Evolutionary conservation across 2,329 filamentous ascomycete species (phyloP), one percentile per base, ranked within the genome.

Genomic region (Chaetomiaceae sp.): DNA sequence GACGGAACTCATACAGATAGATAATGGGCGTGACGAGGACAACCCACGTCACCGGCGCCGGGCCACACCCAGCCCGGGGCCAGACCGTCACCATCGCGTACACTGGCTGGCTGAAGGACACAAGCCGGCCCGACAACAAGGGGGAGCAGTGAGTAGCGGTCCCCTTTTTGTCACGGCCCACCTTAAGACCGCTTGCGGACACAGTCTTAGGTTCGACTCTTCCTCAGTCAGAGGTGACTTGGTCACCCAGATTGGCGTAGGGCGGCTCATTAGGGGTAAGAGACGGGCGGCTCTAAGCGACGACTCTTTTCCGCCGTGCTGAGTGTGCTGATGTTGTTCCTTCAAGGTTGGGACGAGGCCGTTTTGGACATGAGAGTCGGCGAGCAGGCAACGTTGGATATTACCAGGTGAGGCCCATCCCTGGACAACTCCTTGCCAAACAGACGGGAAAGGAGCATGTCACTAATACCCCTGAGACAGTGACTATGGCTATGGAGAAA

Each of bases 51-150:
- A 71, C 80, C 59, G 91, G 92, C 66, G 78, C 79, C 65, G 77
- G 78, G 53, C 69, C 83, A 64, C 75, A 72, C 60, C 88, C 92
- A 54, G 67, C 72, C 61, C 65, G 67, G 15, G 87, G 89, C 61
- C 84, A 96, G 69, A 82, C 74, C 23, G 89, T 97, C 66, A 82
- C 81, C 66, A 95, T 97, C 68, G 83, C 94, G 74, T 97, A 97
- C 80, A 94, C 87, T 38, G 94, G 94, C 65, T 96, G 78, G 74
- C 79, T 97, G 59, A 88, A 87, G 73, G 85, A 95, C 66, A 66
- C 75, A 20, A 72, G 66, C 59, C 73, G 82, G 69, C 71, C 79
- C 17, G 77, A 82, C 54, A 76, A 81, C 66, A 83, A 88, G 79
- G 91, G 91, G 65, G 72, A 70, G 23, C 68, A 90, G 91, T 95